A percentile compares a stretch with the other conserved stretches of the same genome.
These are phyloP conservation scores for Symbiodinium natans DNA, from an alignment of 73 alveolate genomes.

Conservation along the genomic window DNA sequence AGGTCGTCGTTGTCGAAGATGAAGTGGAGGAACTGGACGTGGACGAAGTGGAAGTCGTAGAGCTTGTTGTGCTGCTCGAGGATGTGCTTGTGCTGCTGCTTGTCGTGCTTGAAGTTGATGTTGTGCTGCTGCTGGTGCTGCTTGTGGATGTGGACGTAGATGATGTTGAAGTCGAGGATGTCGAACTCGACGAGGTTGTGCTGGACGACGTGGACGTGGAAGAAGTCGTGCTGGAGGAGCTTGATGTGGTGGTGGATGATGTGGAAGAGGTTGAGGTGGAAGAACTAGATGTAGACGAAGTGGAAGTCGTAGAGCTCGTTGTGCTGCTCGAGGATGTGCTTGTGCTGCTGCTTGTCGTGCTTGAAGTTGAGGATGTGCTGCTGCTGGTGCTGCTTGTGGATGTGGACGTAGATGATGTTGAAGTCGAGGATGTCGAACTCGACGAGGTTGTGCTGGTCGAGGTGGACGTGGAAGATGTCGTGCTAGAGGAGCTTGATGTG, in stretches of 20 bases:
- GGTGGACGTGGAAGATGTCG: conserved; percentile 24
- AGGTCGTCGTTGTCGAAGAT: neutral
- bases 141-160: neutral
- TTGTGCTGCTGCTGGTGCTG: neutral
- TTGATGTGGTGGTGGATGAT: neutral
- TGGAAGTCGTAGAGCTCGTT: no score
- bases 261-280: neutral
- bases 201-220: conserved; percentile 19
- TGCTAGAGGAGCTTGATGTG: neutral
- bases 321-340: no score
- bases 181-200: neutral
- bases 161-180: neutral
- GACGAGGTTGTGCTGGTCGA: neutral
- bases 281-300: no score
- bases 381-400: no score
- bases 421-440: no score
- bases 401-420: no score
- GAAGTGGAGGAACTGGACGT: neutral
- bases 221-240: neutral
- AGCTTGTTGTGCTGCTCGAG: neutral
- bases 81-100: neutral
- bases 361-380: no score
- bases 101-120: neutral
- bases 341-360: no score
- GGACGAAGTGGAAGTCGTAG: neutral